phyloP scores from a whole-genome alignment of 768 basidiomycete genomes.

The Clathrus columnatus region DNA sequence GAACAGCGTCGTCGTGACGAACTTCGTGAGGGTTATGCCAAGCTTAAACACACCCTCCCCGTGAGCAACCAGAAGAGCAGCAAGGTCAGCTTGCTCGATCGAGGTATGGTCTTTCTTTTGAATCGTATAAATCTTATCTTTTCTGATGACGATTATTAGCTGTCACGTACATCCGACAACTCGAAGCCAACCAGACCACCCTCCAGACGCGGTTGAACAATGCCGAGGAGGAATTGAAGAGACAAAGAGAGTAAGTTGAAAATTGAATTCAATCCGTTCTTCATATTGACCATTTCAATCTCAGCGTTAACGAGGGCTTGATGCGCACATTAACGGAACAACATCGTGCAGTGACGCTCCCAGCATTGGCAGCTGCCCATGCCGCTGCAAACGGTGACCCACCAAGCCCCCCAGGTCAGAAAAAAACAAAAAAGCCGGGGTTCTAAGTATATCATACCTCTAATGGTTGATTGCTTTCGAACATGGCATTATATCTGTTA shows the following conservation, averaged over 20 bases:
- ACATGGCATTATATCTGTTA: background rate
- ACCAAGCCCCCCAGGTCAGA: slow-evolving; percentile 5
- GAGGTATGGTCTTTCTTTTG: slow-evolving; percentile 40
- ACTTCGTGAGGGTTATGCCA: slow-evolving; percentile 84
- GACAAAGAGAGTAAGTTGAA: slow-evolving; percentile 52
- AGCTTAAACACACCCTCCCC: slow-evolving; percentile 85
- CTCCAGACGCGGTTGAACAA: slow-evolving; percentile 68
- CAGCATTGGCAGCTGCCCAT: slow-evolving; percentile 45
- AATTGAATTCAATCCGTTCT: background rate
- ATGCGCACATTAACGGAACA: slow-evolving; percentile 81
- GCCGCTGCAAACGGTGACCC: background rate
- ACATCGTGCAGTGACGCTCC: slow-evolving; percentile 48
- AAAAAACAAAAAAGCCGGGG: slow-evolving; percentile 2
- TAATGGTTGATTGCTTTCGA: background rate
- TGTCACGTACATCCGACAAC: slow-evolving; percentile 78
- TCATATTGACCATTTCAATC: background rate
- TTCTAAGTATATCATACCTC: background rate
- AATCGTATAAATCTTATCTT: slow-evolving; percentile 13
- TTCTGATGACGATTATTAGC: slow-evolving; percentile 31
- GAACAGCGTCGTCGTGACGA: slow-evolving; percentile 90
- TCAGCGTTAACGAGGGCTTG: slow-evolving; percentile 76
- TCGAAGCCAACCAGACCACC: slow-evolving; percentile 71
- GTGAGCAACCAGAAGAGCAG: slow-evolving; percentile 87
- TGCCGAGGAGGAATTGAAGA: slow-evolving; percentile 72
- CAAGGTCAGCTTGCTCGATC: slow-evolving; percentile 85